These are phyloP conservation scores for Opeltia flavorubescens DNA, from an alignment of 495 filamentous ascomycete species.

Conservation along the genomic window DNA sequence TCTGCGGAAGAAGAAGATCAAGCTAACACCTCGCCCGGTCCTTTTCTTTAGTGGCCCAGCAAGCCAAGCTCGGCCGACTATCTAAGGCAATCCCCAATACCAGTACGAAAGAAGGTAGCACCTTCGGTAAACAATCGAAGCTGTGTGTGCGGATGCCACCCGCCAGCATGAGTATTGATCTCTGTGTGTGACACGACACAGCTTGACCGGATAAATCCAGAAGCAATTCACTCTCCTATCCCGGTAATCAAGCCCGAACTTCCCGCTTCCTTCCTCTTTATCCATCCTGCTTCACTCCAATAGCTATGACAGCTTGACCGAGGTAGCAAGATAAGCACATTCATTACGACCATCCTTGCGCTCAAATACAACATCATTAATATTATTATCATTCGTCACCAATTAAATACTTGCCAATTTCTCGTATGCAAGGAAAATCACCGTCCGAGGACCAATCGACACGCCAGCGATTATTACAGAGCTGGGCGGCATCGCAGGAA, in stretches of 20 bases:
- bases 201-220: neutral
- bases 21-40: neutral
- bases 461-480: neutral
- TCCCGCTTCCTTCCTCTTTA: no score
- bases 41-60: slow-evolving; percentile 1
- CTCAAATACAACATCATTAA: no score
- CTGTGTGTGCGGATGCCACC: neutral
- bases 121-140: neutral
- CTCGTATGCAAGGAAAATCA: neutral
- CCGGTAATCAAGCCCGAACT: no score
- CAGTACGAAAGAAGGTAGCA: neutral
- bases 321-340: no score
- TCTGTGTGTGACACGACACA: neutral
- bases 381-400: no score
- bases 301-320: no score
- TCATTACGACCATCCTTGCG: no score
- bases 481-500: neutral
- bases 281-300: no score
- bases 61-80: slow-evolving; percentile 1
- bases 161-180: neutral
- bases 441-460: neutral
- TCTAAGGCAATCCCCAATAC: neutral
- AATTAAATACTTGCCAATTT: no score
- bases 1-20: no score
- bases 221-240: neutral